Base-by-base conservation (phyloP, 176 grass and related monocot genomes). In the Guadua angustifolia region DNA sequence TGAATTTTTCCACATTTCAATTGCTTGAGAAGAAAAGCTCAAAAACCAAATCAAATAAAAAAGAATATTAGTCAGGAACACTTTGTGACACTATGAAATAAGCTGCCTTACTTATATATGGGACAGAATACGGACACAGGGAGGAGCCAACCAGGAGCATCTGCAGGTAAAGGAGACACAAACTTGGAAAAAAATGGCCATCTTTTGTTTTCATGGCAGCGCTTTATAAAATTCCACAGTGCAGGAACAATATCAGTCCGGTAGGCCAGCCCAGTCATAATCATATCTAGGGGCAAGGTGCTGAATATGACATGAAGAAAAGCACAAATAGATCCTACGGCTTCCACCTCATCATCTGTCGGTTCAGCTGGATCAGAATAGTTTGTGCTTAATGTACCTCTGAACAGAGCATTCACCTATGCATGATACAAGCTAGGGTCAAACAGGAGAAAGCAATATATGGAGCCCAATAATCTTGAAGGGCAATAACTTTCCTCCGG, bases 81-180 rank as follows among this genome's bases (percentile, higher is more conserved):
- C 5, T 46, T 75, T 63, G 35, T 73, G 35, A 21, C 18, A 12
- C 16, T 35, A 60, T 53, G 25, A 82, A 74, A 69, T 43, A 71
- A 78, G 42, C 16, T 19, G 83, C 1, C 87, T 79, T 92, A 99
- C 96, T 88, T 99, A 88, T 99, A 99, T 84, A 99, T 89, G 88
- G 96, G 96, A 85, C 89, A 99, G 74, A 99, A 99, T 84, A 99
- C 96, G 18, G 96, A 89, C 38, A 99, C 75, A 36, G 96, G 96
- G 59, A 99, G 88, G 18, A 99, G 89, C 96, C 96, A 99, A 78
- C 86, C 91, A 57, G 89, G 93, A 74, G 72, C 33, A 80, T 91
- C 94, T 26, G 71, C 74, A 75, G 89, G 83, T 72, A 93, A 51
- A 71, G 89, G 69, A 24, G 72, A 71, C 55, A 86, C 82, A 77